Conservation (phyloP, 2,329 filamentous ascomycete genomes). For the Colletotrichum salicis region DNA sequence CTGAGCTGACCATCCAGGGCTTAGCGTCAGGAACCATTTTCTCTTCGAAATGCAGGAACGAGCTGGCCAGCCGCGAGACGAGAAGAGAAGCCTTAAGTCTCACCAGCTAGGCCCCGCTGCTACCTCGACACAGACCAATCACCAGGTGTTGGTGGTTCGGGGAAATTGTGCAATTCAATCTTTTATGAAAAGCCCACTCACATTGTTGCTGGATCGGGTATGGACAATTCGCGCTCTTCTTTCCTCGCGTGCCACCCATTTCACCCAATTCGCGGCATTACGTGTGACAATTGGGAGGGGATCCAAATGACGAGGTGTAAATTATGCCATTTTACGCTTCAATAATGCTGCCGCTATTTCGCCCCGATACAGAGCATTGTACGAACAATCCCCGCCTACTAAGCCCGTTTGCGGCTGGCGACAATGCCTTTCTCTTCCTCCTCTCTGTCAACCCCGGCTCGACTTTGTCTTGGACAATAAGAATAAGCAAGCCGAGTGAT, state of each 20-base stretch:
- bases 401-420: background rate
- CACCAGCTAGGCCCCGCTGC: background rate
- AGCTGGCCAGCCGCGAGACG: background rate
- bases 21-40: slow-evolving; percentile 31
- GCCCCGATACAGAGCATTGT: background rate
- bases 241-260: slow-evolving; percentile 1
- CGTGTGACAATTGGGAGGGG: background rate
- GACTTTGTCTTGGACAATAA: background rate
- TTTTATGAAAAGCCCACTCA: slow-evolving; percentile 34
- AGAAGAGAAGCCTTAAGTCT: background rate
- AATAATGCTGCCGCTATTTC: slow-evolving; percentile 3
- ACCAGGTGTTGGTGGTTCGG: slow-evolving; percentile 1
- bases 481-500: background rate
- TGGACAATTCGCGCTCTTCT: slow-evolving; percentile 14
- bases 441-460: background rate
- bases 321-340: slow-evolving; percentile 5
- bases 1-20: slow-evolving; percentile 17
- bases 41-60: slow-evolving; percentile 14
- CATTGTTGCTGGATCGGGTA: slow-evolving; percentile 4
- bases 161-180: slow-evolving; percentile 33
- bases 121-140: background rate
- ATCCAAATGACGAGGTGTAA: slow-evolving; percentile 1
- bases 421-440: slow-evolving; percentile 24
- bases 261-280: background rate
- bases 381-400: background rate